Evolutionary conservation across 139 green algal species (phyloP), one percentile per base, ranked within the genome.

Genomic region (Chlorella sp.): DNA sequence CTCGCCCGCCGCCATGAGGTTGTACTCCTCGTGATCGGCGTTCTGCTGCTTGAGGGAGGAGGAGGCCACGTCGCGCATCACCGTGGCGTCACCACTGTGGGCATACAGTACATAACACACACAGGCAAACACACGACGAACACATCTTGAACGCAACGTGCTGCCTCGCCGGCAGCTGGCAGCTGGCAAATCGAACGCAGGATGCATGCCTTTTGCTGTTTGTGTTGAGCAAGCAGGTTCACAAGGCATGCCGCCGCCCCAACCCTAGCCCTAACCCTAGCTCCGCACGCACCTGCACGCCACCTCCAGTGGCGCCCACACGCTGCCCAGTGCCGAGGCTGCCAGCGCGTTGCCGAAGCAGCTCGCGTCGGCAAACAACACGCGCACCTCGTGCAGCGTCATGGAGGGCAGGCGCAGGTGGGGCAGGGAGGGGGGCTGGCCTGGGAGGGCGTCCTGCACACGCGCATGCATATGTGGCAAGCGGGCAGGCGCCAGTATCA

Each of bases 321-420:
- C 32, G 22, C 64, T 63, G 20, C 50, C 36, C 1, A 77, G 62
- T 68, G 81, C 36, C 30, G 49, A 29, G 0, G 70, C 66, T 0
- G 89, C 86, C n/a, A 64, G 76, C 1, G 70, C 75, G 35, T 86
- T 85, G 49, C 74, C 83, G 72, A 87, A 89, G 59, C 70, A 85
- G 3, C 78, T 74, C 51, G 88, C 76, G 69, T 93, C 89, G 35
- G 88, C 78, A 55, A 84, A 91, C 20, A 79, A 67, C 26, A 96
- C 74, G 22, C 77, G 50, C 32, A 91, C 76, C 10, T 85, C 72
- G 22, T 84, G 74, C 34, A 79, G 51, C 67, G 88, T 76, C 0
- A 97, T 74, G 2, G 68, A 20, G 0, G 92, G 92, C 75, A 97
- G 75, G 1, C 76, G 80, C 70, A 94, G 80, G 1, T 71, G 70